Percentiles rank a stretch among this genome's conserved stretches.
Evolutionary conservation across 2,329 filamentous ascomycete species (phyloP).

Genomic region (Rhinocladiella similis): DNA sequence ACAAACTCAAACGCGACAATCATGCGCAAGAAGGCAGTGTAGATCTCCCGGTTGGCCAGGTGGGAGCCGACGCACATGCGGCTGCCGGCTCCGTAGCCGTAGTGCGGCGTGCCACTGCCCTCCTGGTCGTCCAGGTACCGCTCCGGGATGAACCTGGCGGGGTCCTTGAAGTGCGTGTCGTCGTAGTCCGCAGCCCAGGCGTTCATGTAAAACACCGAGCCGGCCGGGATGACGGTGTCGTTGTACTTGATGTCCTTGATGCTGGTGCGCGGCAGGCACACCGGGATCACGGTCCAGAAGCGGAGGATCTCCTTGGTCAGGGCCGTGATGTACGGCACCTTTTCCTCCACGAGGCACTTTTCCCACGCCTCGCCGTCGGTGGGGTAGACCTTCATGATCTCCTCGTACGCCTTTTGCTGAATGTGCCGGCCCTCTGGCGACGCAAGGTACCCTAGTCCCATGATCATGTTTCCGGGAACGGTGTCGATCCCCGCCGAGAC

Average conservation of each 20-base stretch:
- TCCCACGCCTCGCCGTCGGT: constrained; percentile 71
- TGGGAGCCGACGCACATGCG: constrained; percentile 66
- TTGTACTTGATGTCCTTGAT: constrained; percentile 73
- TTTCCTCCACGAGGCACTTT: constrained; percentile 70
- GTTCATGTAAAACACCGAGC: constrained; percentile 81
- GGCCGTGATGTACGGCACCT: constrained; percentile 73
- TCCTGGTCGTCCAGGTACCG: constrained; percentile 62
- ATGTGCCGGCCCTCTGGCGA: constrained; percentile 67
- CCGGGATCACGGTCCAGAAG: constrained; percentile 77
- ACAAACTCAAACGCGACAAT: constrained; percentile 60
- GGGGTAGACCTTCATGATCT: constrained; percentile 71
- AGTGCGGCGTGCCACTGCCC: constrained; percentile 58
- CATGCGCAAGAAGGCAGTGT: constrained; percentile 59
- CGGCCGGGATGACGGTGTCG: constrained; percentile 66
- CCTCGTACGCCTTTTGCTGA: constrained; percentile 67
- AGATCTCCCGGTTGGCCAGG: constrained; percentile 64
- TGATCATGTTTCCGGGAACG: constrained; percentile 75
- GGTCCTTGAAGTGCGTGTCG: constrained; percentile 63
- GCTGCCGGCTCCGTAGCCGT: constrained; percentile 62
- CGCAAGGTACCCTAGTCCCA: constrained; percentile 76
- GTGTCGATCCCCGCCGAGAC: constrained; percentile 80
- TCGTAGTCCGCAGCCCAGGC: constrained; percentile 76
- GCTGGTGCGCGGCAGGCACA: constrained; percentile 71
- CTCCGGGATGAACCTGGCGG: constrained; percentile 66
- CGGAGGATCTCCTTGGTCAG: constrained; percentile 76